A percentile compares a stretch with the other conserved stretches of the same genome.
Evolutionary conservation across 495 filamentous ascomycete genomes (phyloP).

Genomic region (Immersiella caudata): DNA sequence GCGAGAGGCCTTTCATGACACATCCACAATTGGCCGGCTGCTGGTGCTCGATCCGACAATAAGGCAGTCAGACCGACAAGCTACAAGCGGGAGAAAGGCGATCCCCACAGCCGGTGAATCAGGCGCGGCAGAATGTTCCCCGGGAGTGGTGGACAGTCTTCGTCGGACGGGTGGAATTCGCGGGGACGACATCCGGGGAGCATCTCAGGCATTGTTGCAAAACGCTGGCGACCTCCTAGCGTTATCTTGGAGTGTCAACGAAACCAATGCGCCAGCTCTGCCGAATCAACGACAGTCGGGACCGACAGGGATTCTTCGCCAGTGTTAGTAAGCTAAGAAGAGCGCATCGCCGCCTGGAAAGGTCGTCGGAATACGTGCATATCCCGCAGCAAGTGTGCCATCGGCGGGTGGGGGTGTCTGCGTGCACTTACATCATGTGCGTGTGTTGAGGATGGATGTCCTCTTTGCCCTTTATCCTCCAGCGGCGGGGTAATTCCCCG

Average conservation of each 20-base stretch:
- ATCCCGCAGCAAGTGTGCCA: no score
- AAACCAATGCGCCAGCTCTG: not conserved
- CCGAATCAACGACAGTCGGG: not conserved
- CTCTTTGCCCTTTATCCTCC: no score
- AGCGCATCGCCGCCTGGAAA: no score
- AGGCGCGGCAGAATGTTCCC: constrained; percentile 26
- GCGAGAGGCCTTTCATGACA: not conserved
- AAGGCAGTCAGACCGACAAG: not conserved
- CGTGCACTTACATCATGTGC: no score
- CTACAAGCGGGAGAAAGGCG: not conserved
- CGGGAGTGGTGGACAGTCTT: constrained; percentile 10
- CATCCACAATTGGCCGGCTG: not conserved
- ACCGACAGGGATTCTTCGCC: no score
- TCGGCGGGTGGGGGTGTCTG: no score
- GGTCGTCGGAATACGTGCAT: no score
- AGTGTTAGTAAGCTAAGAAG: no score
- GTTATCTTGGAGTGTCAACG: no score
- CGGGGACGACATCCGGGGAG: constrained; percentile 21
- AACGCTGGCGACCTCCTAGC: not conserved
- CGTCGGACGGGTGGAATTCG: constrained; percentile 12
- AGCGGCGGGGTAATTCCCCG: no score
- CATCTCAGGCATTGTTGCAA: constrained; percentile 8
- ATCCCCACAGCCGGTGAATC: constrained; percentile 30
- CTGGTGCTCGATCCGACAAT: constrained; percentile 15
- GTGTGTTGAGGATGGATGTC: no score